Evolutionary conservation across 2,329 filamentous ascomycete species (phyloP), one percentile per base, ranked within the genome.

Genomic region (Colletotrichum sp.): DNA sequence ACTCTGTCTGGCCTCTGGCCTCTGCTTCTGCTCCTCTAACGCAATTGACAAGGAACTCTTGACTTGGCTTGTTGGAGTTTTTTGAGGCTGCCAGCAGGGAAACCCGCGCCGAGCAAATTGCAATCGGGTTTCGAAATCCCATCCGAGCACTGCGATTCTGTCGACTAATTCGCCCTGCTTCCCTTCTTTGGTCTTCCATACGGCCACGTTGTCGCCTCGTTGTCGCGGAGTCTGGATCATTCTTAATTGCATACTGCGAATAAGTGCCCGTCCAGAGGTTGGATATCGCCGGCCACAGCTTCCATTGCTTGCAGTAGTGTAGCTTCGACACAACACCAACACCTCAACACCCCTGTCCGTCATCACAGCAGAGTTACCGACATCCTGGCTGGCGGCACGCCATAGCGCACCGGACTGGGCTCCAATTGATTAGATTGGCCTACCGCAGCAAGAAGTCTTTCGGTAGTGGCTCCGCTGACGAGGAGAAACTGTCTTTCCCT

Each of bases 111-210:
- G 71, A 66, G 34, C 61, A 58, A 12, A 71, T 62, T 71, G 36
- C 34, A 33, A 71, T 71, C 43, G 71, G 47, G 71, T 73, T 73
- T 73, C 71, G 62, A 58, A 70, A 71, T 66, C 62, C 68, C 71
- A 73, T 66, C 62, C 31, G 71, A 61, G 55, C 59, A 36, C 59
- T 34, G 70, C 61, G 29, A 31, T 24, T 54, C 33, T 43, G 69
- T 68, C 64, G 64, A 68, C 38, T 29, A 34, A 61, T 67, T 71
- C 63, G 69, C 54, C 62, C 62, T 70, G 62, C 29, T 67, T 63
- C n/a, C 36, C 16, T 24, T 31, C 38, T 11, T 7, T 16, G 24
- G n/a, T 27, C 57, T 62, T 13, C 15, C 4, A 47, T 15, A 21
- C 24, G 21, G 18, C 47, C 12, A 38, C 31, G 16, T 31, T 6